A percentile compares a stretch with the other conserved stretches of the same genome.
Evolutionary conservation across 371 early-diverging fungal genomes (phyloP).

Genomic region (Mortierella sp.): DNA sequence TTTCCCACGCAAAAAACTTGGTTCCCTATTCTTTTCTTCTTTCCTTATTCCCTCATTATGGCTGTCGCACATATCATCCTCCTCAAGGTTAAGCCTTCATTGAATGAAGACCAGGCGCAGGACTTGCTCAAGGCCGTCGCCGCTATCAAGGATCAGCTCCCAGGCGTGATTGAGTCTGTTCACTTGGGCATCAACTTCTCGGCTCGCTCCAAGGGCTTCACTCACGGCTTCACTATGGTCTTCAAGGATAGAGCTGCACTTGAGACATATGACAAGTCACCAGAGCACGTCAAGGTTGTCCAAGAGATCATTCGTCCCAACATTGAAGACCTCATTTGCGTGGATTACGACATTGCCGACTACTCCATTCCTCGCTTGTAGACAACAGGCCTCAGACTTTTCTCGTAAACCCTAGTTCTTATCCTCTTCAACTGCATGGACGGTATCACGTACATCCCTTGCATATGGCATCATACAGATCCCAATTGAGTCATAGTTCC

Average conservation of each 20-base stretch:
- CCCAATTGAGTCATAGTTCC: too few relatives aligned
- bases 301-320: slow-evolving; percentile 36
- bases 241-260: slow-evolving; percentile 45
- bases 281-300: slow-evolving; percentile 38
- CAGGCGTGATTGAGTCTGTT: slow-evolving; percentile 44
- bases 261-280: slow-evolving; percentile 48
- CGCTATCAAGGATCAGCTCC: slow-evolving; percentile 35
- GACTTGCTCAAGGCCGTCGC: slow-evolving; percentile 46
- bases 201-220: slow-evolving; percentile 38
- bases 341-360: slow-evolving; percentile 44
- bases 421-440: background rate
- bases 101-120: slow-evolving; percentile 33
- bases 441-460: too few relatives aligned
- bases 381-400: background rate
- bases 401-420: background rate
- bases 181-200: slow-evolving; percentile 54
- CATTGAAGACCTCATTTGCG: slow-evolving; percentile 41
- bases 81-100: slow-evolving; percentile 44
- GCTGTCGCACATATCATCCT: slow-evolving; percentile 44
- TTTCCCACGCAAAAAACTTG: background rate
- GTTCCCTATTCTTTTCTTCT: background rate
- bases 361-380: slow-evolving; percentile 40
- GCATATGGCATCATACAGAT: too few relatives aligned
- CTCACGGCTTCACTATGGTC: slow-evolving; percentile 52
- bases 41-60: slow-evolving; percentile 14